Conservation (phyloP, 352 stramenopile genomes). For the Phytophthora fragariaefolia region DNA sequence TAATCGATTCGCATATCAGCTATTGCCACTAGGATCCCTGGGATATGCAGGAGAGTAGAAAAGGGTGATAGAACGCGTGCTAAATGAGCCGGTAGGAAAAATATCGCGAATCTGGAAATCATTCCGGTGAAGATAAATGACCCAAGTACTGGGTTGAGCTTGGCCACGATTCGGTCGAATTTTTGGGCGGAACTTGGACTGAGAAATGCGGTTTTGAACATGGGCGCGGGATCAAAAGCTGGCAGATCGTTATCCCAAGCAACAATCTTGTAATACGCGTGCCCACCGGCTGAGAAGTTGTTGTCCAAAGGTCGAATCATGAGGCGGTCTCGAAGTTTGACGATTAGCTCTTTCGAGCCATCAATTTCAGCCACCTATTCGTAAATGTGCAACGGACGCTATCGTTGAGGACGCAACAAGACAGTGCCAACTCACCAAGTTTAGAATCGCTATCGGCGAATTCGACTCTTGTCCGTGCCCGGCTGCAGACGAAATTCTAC, state of each 20-base stretch:
- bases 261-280: constrained; percentile 16
- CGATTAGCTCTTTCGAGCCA: not conserved
- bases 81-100: not conserved
- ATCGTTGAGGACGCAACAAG: too few relatives aligned
- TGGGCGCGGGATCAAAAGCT: constrained; percentile 11
- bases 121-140: not conserved
- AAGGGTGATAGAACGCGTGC: constrained; percentile 5
- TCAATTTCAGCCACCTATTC: too few relatives aligned
- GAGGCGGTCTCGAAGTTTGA: not conserved
- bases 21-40: not conserved
- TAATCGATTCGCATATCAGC: constrained; percentile 10
- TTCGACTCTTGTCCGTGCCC: too few relatives aligned
- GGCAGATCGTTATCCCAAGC: constrained; percentile 5
- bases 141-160: not conserved
- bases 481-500: too few relatives aligned
- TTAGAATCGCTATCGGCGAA: too few relatives aligned
- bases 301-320: not conserved
- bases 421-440: too few relatives aligned
- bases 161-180: constrained; percentile 6
- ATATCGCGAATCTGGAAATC: constrained; percentile 2
- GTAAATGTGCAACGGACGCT: too few relatives aligned
- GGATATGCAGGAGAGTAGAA: constrained; percentile 11
- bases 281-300: not conserved
- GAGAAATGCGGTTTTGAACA: constrained; percentile 10
- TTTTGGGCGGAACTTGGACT: constrained; percentile 5